Base-by-base conservation (phyloP, 352 stramenopile genomes). In the Phytophthora hybrid region DNA sequence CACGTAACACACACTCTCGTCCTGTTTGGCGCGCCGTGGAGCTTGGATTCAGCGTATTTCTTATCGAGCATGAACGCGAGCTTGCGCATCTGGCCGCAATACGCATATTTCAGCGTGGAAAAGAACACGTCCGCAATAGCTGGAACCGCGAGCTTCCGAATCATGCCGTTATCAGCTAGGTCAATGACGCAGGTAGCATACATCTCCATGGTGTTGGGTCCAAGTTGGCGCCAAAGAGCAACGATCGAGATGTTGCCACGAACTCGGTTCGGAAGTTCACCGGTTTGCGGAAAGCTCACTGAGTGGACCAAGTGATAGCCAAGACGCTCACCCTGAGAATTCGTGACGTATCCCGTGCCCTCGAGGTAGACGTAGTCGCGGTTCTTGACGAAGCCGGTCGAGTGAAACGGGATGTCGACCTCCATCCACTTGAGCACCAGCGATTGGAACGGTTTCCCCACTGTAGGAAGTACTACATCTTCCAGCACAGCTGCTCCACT, bases 261-360 rank as follows among this genome's bases (percentile, higher is more conserved):
- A 23, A 68, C 52, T 4, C 59, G 58, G 19, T 62, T 62, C 14
- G 66, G 66, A 11, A 77, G 19, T 6, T 47, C 52, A 19, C 65
- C 59, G 19, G 59, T 68, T 7, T 71, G 59, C n/a, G 66, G 71
- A 26, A 76, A 71, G 34, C 63, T 63, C 13, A 78, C 62, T 1
- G 66, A 76, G 41, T 78, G 66, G 31, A 76, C 14, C 7, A 76
- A 34, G 37, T 78, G 67, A 21, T 59, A 74, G 1, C 67, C 67
- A 56, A 74, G 10, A 7, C 23, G 47, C 16, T 74, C 60, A 4
- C 67, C 67, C 13, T 52, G 39, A 19, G 39, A 18, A 19, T 47
- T n/a, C 4, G 11, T 47, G 13, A 47, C 39, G 11, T n/a, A 47
- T 47, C 39, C 39, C 16, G 39, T 47, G 39, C 39, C 39, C 39